phyloP scores from a whole-genome alignment of 2,329 filamentous ascomycete genomes.

The Cercospora sojina region DNA sequence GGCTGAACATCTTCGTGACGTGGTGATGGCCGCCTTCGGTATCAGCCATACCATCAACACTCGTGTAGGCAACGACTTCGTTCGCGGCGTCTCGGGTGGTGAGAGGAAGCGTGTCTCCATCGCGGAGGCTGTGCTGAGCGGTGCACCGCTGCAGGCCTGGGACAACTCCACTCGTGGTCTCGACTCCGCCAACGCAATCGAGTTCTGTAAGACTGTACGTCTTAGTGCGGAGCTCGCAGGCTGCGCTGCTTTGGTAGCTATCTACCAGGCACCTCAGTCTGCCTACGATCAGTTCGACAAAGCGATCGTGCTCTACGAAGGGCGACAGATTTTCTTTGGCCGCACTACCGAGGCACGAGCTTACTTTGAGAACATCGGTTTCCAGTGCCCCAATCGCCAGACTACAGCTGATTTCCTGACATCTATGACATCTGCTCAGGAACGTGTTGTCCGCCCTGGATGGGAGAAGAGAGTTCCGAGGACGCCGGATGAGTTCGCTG shows the following conservation, averaged over 20 bases:
- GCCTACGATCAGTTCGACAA: constrained; percentile 72
- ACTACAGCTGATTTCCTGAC: constrained; percentile 77
- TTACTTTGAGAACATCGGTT: constrained; percentile 72
- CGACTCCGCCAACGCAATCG: constrained; percentile 72
- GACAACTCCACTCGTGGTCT: constrained; percentile 75
- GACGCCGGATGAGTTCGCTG: constrained; percentile 52
- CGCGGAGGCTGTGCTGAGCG: constrained; percentile 70
- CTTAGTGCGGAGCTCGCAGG: constrained; percentile 66
- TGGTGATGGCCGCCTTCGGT: constrained; percentile 73
- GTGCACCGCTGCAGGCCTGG: constrained; percentile 65
- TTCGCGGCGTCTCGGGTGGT: constrained; percentile 72
- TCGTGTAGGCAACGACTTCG: constrained; percentile 70
- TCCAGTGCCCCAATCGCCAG: constrained; percentile 68
- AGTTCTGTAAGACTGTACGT: constrained; percentile 70
- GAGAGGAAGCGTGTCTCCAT: constrained; percentile 79
- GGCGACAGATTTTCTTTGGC: constrained; percentile 72
- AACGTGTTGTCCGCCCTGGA: constrained; percentile 47
- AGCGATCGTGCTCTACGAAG: constrained; percentile 65
- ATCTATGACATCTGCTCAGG: constrained; percentile 61
- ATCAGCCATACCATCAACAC: constrained; percentile 73
- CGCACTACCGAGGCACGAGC: constrained; percentile 60
- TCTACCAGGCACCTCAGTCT: constrained; percentile 69
- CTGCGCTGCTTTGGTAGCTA: constrained; percentile 67
- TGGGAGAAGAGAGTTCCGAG: constrained; percentile 49
- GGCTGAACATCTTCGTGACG: constrained; percentile 64